Conservation (phyloP, 2,329 filamentous ascomycete species). For the Talaromyces piceae region DNA sequence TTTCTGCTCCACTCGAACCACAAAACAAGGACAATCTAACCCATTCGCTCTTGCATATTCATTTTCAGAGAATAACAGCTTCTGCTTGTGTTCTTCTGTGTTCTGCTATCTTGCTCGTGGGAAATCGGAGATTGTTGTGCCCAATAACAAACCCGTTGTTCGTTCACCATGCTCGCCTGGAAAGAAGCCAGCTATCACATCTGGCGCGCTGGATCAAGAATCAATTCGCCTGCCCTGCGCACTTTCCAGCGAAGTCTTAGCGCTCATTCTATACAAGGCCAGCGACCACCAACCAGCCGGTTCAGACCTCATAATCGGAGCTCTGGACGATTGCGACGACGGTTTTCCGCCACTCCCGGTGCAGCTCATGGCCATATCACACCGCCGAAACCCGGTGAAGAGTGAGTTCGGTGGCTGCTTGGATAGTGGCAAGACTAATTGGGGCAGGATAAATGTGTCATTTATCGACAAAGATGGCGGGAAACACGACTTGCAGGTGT, state of each 20-base stretch:
- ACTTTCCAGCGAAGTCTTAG: conserved; percentile 23
- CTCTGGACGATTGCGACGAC: conserved; percentile 31
- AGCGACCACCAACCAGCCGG: conserved; percentile 9
- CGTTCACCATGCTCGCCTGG: conserved; percentile 26
- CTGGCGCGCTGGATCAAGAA: conserved; percentile 47
- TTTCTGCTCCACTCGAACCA: too few relatives aligned
- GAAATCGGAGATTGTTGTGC: too few relatives aligned
- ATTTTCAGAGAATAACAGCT: too few relatives aligned
- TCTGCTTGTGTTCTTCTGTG: too few relatives aligned
- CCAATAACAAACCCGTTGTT: too few relatives aligned
- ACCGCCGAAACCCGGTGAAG: conserved; percentile 81
- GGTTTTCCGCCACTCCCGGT: conserved; percentile 59
- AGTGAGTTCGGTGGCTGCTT: conserved; percentile 50
- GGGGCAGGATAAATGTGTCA: conserved; percentile 64
- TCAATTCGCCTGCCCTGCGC: conserved; percentile 40
- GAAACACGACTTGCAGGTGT: conserved; percentile 68
- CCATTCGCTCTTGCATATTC: too few relatives aligned
- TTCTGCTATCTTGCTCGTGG: too few relatives aligned
- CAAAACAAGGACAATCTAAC: too few relatives aligned
- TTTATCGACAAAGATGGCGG: conserved; percentile 88
- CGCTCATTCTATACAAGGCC: conserved; percentile 14
- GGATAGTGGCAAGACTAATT: background rate
- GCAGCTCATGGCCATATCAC: conserved; percentile 70
- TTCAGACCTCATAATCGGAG: conserved; percentile 14
- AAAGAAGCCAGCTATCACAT: conserved; percentile 26